Evolutionary conservation across 164 flowering plant genomes (phyloP), one percentile per base, ranked within the genome.

Genomic region (Magnolia changhungtana): DNA sequence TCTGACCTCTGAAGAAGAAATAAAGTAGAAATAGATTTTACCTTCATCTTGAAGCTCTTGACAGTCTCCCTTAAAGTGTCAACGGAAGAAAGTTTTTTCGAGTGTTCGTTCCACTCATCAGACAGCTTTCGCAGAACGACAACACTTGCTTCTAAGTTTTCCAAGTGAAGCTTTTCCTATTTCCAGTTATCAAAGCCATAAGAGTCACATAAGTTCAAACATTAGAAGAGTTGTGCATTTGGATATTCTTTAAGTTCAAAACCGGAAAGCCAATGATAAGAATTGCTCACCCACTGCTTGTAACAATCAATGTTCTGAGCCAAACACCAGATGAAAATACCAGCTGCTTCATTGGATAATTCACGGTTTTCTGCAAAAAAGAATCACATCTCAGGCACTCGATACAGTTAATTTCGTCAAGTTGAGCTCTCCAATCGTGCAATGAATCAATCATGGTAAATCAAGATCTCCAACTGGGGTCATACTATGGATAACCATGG

Each of bases 281-380:
- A 65, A 64, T 59, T 77, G 72, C 93, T 84, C 63, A 93, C 99
- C 99, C 99, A 96, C 13, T 84, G 91, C 84, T 89, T 92, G 86
- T 84, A 91, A 78, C 91, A 88, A 58, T 94, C 96, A 80, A 83
- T 75, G 79, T 87, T 89, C 74, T 89, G 88, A 69, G 84, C 80
- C 85, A 96, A 85, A 81, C 91, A 88, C 94, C 96, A 94, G 49
- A 91, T 73, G 73, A 85, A 82, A 78, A 90, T 80, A 58, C 73
- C 77, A 65, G 84, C 72, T 19, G 97, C 96, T 89, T 96, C 99
- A 68, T 77, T 85, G 23, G 92, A 88, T 51, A 96, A 76, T 37
- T 85, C 91, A 37, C 89, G 83, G 69, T 50, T 78, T 72, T 83
- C 99, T 96, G 90, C 77, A 84, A 67, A 68, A 11, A 31, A 67